Evolutionary conservation across 129 eudicot species (phyloP).

Genomic region (Cynara cardunculus): DNA sequence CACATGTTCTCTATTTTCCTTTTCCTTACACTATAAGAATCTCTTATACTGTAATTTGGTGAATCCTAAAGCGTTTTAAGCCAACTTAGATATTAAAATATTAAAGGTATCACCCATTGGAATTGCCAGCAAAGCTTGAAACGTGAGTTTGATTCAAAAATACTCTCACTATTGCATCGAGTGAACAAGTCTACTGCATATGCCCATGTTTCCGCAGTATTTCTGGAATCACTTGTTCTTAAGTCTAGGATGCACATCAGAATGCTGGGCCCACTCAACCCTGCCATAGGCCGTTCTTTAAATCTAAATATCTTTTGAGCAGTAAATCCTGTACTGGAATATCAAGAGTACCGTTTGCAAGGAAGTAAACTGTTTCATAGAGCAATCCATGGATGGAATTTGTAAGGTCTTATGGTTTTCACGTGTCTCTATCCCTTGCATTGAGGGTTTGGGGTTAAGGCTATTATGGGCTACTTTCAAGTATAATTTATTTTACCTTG

Average conservation of each 20-base stretch:
- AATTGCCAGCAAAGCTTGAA: background rate
- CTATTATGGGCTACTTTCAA: background rate
- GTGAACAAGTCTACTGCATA: background rate
- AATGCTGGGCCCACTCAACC: background rate
- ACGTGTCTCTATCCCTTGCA: background rate
- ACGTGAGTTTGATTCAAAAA: background rate
- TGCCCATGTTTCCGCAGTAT: background rate
- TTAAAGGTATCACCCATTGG: background rate
- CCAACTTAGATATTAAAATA: background rate
- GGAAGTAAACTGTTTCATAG: background rate
- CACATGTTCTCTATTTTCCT: background rate
- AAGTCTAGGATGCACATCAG: background rate
- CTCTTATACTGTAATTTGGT: background rate
- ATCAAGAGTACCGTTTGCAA: background rate
- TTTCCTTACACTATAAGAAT: background rate
- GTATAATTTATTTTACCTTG: background rate
- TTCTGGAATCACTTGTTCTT: background rate
- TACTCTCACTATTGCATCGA: background rate
- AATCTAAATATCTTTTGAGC: background rate
- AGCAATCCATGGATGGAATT: background rate
- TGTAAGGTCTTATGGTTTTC: background rate
- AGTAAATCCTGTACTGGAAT: background rate
- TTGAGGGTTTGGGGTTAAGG: background rate
- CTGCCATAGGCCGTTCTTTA: background rate
- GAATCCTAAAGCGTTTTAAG: background rate